A percentile compares a stretch with the other conserved stretches of the same genome.
These are phyloP conservation scores for Vachellia collinsii DNA, from an alignment of 306 rosid genomes.

Conservation along the genomic window DNA sequence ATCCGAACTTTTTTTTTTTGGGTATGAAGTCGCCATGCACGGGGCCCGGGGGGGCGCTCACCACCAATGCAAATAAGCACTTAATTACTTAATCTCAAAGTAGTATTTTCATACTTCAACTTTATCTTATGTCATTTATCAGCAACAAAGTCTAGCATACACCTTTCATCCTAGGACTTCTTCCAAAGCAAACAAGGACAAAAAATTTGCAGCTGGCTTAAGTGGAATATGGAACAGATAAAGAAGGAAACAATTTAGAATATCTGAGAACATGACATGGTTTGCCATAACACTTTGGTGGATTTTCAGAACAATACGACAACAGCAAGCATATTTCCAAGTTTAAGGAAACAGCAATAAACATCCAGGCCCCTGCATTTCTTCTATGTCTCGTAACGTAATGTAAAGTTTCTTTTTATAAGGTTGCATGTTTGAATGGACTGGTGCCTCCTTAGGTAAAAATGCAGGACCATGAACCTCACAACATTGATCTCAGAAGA, in stretches of 20 bases:
- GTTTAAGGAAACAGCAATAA: conserved; percentile 4
- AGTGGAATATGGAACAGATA: not conserved
- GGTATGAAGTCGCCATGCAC: no score
- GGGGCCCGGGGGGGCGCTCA: no score
- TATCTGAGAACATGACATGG: conserved; percentile 1
- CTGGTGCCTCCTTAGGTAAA: not conserved
- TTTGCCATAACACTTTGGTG: not conserved
- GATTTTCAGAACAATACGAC: conserved; percentile 33
- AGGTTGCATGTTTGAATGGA: conserved; percentile 16
- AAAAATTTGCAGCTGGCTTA: not conserved
- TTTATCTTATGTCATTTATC: conserved; percentile 16
- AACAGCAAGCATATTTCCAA: not conserved
- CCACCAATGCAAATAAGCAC: not conserved
- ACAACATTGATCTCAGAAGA: not conserved
- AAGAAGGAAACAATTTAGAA: not conserved
- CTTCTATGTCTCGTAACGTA: conserved; percentile 27
- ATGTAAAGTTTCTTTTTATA: not conserved
- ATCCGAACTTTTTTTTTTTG: not conserved
- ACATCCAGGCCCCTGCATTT: conserved; percentile 16
- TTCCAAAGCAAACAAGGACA: not conserved
- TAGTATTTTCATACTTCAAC: not conserved
- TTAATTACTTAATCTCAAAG: not conserved
- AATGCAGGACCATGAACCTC: conserved; percentile 16
- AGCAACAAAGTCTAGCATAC: not conserved
- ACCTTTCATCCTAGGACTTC: not conserved